Evolutionary conservation across 1,284 basidiomycete genomes (phyloP), one percentile per base, ranked within the genome.

Genomic region (Tremellales sp.): DNA sequence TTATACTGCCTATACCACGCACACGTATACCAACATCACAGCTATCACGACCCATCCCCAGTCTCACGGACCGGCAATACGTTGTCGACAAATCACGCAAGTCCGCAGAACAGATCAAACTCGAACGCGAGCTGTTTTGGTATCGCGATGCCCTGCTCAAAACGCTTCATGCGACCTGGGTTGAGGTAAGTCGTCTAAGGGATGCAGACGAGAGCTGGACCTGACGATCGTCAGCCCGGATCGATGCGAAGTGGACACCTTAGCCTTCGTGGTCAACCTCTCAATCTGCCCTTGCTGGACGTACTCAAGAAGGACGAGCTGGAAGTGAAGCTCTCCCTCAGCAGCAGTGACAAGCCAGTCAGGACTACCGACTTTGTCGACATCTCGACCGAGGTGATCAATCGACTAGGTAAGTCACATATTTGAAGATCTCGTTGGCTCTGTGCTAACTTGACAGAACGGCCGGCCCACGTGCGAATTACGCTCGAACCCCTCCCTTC

Each of bases 1-100:
- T 96, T 43, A 75, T 91, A 11, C 74, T 97, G 13, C 90, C 92
- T 0, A 72, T 96, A 39, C 82, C 79, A 58, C 84, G 85, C 53
- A 77, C 87, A 46, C 73, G 78, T 0, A 72, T 96, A 3, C 63
- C 82, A 0, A 77, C 81, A 25, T 80, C 80, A n/a, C 70, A 79
- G 3, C 71, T 83, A 10, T 79, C 80, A 2, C 77, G 77, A 37
- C 81, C 86, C 1, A 89, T 97, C 51, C 94, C 94, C 0, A 83
- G 84, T 4, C 75, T 94, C 27, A 86, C 86, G 3, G 84, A 87
- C 51, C 80, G 91, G n/a, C 94, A 98, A 67, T 97, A 93, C 69
- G 84, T 97, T 15, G 85, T 97, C 0, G 80, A 84, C 19, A 87
- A 87, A 63, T 81, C 84, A 10, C 80, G 78, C 48, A 75, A 87